Evolutionary conservation across 2,329 filamentous ascomycete genomes (phyloP), one percentile per base, ranked within the genome.

Genomic region (Aspergillus jensenii): DNA sequence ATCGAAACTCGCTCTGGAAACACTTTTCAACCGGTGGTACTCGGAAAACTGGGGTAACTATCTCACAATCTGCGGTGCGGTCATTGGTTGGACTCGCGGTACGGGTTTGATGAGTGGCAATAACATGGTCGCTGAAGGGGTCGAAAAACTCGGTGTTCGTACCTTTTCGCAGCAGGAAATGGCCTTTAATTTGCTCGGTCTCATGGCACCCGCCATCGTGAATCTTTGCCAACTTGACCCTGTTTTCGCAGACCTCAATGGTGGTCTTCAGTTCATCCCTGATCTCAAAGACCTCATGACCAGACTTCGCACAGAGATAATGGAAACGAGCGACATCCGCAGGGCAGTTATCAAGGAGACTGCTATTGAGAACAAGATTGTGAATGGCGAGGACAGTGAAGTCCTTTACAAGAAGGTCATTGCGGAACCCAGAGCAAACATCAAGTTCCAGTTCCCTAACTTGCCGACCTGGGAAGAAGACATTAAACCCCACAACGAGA

Each of bases 101-200:
- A 99, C 95, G 62, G 95, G 95, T 73, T 87, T 99, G 68, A 99
- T 99, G 93, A 90, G 90, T 65, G 93, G 90, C 71, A 98, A 98
- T 83, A 98, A 99, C 77, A 87, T 98, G 68, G 93, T 98, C 64
- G 95, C 95, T 37, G 93, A 98, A 75, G 95, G 93, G 59, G 91
- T 99, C 56, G 95, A 99, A 81, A 91, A 90, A 68, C 95, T 96
- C 65, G 95, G 95, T 69, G 95, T 98, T 25, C 92, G 95, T 68
- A 99, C 95, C 4, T 99, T 99, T 83, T 98, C 93, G 9, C 95
- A 98, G 79, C 92, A 96, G 75, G 95, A 99, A 78, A 99, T 99
- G 95, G 95, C 95, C 15, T 99, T 99, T 84, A 99, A 99, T 79
- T 79, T 99, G 65, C 86, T 99, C 45, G 93, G 95, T 66, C 85